These are phyloP conservation scores for Trematosphaeria pertusa DNA, from an alignment of 2,329 filamentous ascomycete species.

Conservation along the genomic window DNA sequence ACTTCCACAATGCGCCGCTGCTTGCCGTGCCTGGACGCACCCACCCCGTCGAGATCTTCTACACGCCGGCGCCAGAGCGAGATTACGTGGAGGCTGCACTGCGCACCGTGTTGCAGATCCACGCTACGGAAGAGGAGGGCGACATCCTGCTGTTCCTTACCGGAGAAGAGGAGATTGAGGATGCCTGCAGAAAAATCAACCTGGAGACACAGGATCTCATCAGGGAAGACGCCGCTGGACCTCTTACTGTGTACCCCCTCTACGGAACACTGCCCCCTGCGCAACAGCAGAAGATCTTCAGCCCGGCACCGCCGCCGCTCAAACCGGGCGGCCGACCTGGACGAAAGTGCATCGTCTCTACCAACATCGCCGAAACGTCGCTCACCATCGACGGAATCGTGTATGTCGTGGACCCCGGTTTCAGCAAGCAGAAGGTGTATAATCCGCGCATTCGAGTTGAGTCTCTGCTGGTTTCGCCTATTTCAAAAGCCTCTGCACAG, in stretches of 20 bases:
- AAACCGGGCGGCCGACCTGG: conserved; percentile 82
- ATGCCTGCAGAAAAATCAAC: conserved; percentile 88
- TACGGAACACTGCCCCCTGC: conserved; percentile 92
- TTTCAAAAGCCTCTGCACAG: conserved; percentile 96
- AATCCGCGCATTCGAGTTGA: conserved; percentile 96
- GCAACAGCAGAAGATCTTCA: conserved; percentile 95
- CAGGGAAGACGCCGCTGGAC: conserved; percentile 88
- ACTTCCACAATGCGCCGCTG: conserved; percentile 93
- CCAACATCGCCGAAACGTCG: conserved; percentile 97
- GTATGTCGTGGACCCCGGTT: conserved; percentile 98
- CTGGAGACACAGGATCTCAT: conserved; percentile 92
- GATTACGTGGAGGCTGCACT: conserved; percentile 97
- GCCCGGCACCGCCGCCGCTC: conserved; percentile 77
- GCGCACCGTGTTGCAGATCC: conserved; percentile 94
- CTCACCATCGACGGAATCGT: conserved; percentile 99
- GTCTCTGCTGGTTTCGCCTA: conserved; percentile 94
- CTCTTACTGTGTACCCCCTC: conserved; percentile 87
- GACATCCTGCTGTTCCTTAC: conserved; percentile 95
- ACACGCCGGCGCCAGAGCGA: conserved; percentile 92
- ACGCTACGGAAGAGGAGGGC: conserved; percentile 88
- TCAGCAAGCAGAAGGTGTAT: conserved; percentile 99
- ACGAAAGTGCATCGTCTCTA: conserved; percentile 92
- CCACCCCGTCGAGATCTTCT: conserved; percentile 97
- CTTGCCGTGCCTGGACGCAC: conserved; percentile 94
- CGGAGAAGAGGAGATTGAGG: conserved; percentile 98